A percentile compares a stretch with the other conserved stretches of the same genome.
Evolutionary conservation across 495 filamentous ascomycete genomes (phyloP).

Genomic region (Penicillium soppii): DNA sequence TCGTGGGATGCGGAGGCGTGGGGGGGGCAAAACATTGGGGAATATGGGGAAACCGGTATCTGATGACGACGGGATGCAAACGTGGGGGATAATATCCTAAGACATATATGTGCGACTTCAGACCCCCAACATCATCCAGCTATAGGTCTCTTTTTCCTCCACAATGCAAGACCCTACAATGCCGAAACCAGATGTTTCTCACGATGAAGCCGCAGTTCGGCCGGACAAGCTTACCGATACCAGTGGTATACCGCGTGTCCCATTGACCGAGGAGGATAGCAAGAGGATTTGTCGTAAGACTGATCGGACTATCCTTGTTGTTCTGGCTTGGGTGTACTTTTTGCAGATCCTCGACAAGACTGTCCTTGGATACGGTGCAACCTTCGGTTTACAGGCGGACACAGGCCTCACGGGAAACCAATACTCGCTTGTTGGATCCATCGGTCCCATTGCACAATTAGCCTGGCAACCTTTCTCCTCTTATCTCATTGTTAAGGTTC

Average conservation of each 20-base stretch:
- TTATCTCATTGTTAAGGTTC: constrained; percentile 63
- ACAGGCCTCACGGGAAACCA: constrained; percentile 55
- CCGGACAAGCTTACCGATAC: not conserved
- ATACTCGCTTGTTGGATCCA: constrained; percentile 62
- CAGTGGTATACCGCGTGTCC: constrained; percentile 22
- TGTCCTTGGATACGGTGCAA: constrained; percentile 61
- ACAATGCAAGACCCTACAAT: constrained; percentile 4
- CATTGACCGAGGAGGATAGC: constrained; percentile 51
- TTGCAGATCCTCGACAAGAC: constrained; percentile 65
- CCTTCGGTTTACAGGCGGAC: constrained; percentile 59
- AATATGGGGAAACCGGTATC: not conserved
- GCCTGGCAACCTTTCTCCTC: constrained; percentile 67
- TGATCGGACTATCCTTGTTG: constrained; percentile 54
- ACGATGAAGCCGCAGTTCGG: constrained; percentile 14
- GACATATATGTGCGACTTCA: not conserved
- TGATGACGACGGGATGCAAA: not conserved
- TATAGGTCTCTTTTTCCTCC: not conserved
- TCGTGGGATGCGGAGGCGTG: constrained; percentile 13
- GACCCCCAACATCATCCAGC: not conserved
- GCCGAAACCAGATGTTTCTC: constrained; percentile 16
- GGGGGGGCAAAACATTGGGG: not conserved
- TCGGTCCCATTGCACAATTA: constrained; percentile 63
- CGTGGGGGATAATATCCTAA: not conserved
- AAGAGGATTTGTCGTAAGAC: constrained; percentile 61
- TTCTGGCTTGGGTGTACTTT: constrained; percentile 67